These are phyloP conservation scores for Fusarium nelsonii DNA, from an alignment of 2,329 filamentous ascomycete genomes.

Conservation along the genomic window DNA sequence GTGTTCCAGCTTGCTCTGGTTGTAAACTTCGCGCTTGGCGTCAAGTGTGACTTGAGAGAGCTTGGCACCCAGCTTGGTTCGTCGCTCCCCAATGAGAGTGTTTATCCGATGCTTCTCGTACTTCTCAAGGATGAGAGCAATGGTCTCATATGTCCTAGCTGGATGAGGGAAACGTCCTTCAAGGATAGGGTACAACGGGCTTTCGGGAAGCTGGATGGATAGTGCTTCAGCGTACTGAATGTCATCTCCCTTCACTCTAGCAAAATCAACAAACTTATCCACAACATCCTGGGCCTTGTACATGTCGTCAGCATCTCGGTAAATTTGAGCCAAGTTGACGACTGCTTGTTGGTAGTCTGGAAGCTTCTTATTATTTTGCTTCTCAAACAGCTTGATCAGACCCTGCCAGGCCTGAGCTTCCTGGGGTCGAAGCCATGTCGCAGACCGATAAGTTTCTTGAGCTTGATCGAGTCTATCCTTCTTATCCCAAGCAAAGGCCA, in stretches of 20 bases:
- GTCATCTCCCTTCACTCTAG: slow-evolving; percentile 77
- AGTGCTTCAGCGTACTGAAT: slow-evolving; percentile 82
- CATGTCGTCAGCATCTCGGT: slow-evolving; percentile 73
- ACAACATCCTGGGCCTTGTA: slow-evolving; percentile 75
- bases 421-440: slow-evolving; percentile 76
- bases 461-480: slow-evolving; percentile 77
- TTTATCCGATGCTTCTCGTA: slow-evolving; percentile 93
- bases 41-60: slow-evolving; percentile 86
- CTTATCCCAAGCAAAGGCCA: slow-evolving; percentile 87
- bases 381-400: slow-evolving; percentile 86
- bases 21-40: slow-evolving; percentile 87
- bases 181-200: slow-evolving; percentile 82
- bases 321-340: slow-evolving; percentile 79
- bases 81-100: slow-evolving; percentile 86
- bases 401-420: slow-evolving; percentile 94
- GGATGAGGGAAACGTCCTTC: slow-evolving; percentile 88
- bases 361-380: slow-evolving; percentile 76
- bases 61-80: slow-evolving; percentile 87
- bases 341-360: slow-evolving; percentile 80
- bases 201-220: slow-evolving; percentile 80
- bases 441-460: slow-evolving; percentile 80
- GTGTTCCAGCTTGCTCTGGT: slow-evolving; percentile 79
- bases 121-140: slow-evolving; percentile 85
- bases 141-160: slow-evolving; percentile 80
- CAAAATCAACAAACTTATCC: slow-evolving; percentile 83